Conservation (phyloP, 208 protist genomes). For the Strigomonas culicis region DNA sequence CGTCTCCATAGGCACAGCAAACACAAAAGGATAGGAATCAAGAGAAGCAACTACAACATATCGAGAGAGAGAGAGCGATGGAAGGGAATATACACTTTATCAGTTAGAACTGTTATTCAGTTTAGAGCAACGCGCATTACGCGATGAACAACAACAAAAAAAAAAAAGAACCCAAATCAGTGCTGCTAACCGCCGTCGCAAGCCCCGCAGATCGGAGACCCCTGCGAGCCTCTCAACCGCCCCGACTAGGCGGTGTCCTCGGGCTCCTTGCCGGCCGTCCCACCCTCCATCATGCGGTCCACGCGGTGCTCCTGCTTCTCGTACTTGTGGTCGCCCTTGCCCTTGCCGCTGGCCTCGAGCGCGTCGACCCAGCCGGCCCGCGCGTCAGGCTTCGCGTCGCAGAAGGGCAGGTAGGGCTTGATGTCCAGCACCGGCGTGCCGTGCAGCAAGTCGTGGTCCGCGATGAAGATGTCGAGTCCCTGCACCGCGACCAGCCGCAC, state of each 20-base stretch:
- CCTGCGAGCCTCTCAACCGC: no score
- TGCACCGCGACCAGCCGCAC: slow-evolving; percentile 79
- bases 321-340: slow-evolving; percentile 76
- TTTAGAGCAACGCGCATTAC: no score
- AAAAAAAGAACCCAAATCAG: slow-evolving; percentile 21
- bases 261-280: background rate
- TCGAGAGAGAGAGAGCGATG: no score
- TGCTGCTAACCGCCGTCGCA: no score
- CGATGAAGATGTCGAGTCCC: slow-evolving; percentile 80
- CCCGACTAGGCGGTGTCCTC: no score
- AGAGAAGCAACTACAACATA: no score
- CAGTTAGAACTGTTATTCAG: no score
- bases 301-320: slow-evolving; percentile 44
- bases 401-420: slow-evolving; percentile 94
- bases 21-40: no score
- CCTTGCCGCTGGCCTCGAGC: slow-evolving; percentile 61
- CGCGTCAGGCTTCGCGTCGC: slow-evolving; percentile 76
- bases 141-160: no score
- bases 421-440: slow-evolving; percentile 96
- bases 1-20: no score
- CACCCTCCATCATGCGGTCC: slow-evolving; percentile 45
- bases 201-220: no score
- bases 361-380: slow-evolving; percentile 79
- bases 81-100: no score
- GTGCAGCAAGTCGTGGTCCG: slow-evolving; percentile 94